Percentiles rank a stretch among this genome's conserved stretches.
phyloP scores from a whole-genome alignment of 2,329 filamentous ascomycete genomes.

The Clonostachys solani region DNA sequence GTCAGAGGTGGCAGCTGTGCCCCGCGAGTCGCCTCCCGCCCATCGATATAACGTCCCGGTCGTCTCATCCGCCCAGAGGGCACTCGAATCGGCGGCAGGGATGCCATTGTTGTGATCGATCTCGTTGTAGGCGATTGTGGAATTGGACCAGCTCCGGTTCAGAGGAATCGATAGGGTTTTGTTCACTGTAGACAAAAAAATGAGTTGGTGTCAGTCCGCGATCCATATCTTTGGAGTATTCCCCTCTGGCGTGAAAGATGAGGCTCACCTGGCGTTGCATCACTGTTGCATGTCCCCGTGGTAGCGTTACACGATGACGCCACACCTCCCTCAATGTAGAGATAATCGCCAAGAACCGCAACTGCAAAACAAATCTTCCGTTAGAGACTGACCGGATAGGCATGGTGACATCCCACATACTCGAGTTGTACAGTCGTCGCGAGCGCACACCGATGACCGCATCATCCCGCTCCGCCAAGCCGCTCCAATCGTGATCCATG shows the following conservation, averaged over 20 bases:
- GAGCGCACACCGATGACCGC: too few relatives aligned
- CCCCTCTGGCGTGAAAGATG: too few relatives aligned
- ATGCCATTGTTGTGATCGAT: slow-evolving; percentile 10
- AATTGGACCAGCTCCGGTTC: slow-evolving; percentile 24
- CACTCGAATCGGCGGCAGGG: slow-evolving; percentile 16
- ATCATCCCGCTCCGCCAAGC: too few relatives aligned
- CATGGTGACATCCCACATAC: too few relatives aligned
- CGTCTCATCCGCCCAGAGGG: slow-evolving; percentile 17
- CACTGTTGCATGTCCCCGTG: too few relatives aligned
- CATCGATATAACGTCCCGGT: slow-evolving; percentile 23
- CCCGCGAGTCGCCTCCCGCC: slow-evolving; percentile 7
- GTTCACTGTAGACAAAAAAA: slow-evolving; percentile 4
- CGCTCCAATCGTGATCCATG: too few relatives aligned
- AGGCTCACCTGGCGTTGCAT: too few relatives aligned
- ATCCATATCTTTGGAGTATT: too few relatives aligned
- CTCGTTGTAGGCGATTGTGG: slow-evolving; percentile 16
- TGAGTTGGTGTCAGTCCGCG: too few relatives aligned
- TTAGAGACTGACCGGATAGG: too few relatives aligned
- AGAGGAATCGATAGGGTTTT: slow-evolving; percentile 25
- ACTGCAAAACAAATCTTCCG: neutral
- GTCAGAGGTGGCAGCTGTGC: too few relatives aligned
- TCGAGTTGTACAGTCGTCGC: too few relatives aligned
- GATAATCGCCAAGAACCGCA: slow-evolving; percentile 20
- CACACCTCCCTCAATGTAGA: slow-evolving; percentile 33
- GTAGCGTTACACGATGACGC: slow-evolving; percentile 7